phyloP scores from a whole-genome alignment of 2,329 filamentous ascomycete genomes.

The Cladophialophora immunda region DNA sequence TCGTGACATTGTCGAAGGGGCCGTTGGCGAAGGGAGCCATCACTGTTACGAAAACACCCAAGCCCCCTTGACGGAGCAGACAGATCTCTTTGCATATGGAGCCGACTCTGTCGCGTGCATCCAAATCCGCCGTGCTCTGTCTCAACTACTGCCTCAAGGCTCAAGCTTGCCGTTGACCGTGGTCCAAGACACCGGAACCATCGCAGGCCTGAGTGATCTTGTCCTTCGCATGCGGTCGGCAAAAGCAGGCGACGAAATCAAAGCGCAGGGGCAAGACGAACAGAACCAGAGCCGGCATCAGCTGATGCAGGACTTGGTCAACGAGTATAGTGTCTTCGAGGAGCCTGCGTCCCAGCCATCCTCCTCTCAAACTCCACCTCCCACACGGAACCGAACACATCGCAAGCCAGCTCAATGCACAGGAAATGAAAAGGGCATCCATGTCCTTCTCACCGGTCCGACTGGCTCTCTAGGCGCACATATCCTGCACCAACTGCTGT shows the following conservation, averaged over 20 bases:
- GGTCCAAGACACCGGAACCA: conserved; percentile 67
- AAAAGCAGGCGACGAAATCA: conserved; percentile 32
- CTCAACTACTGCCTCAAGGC: conserved; percentile 24
- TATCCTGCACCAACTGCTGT: conserved; percentile 58
- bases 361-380: background rate
- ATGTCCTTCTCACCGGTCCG: conserved; percentile 63
- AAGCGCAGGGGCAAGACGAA: conserved; percentile 11
- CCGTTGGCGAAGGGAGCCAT: conserved; percentile 13
- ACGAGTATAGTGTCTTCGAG: conserved; percentile 45
- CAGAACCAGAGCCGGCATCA: conserved; percentile 52
- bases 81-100: conserved; percentile 66
- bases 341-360: background rate
- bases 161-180: conserved; percentile 62
- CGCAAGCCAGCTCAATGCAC: background rate
- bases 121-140: conserved; percentile 51
- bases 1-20: background rate
- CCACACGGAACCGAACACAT: background rate
- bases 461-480: conserved; percentile 73
- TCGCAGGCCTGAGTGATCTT: conserved; percentile 53
- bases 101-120: conserved; percentile 69
- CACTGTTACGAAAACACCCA: conserved; percentile 13
- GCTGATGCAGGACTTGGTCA: conserved; percentile 57
- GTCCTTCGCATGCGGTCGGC: conserved; percentile 43
- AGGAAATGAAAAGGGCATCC: background rate
- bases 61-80: conserved; percentile 45